A percentile compares a stretch with the other conserved stretches of the same genome.
phyloP scores from a whole-genome alignment of 345 rosid genomes.

The Arabis hirsuta region DNA sequence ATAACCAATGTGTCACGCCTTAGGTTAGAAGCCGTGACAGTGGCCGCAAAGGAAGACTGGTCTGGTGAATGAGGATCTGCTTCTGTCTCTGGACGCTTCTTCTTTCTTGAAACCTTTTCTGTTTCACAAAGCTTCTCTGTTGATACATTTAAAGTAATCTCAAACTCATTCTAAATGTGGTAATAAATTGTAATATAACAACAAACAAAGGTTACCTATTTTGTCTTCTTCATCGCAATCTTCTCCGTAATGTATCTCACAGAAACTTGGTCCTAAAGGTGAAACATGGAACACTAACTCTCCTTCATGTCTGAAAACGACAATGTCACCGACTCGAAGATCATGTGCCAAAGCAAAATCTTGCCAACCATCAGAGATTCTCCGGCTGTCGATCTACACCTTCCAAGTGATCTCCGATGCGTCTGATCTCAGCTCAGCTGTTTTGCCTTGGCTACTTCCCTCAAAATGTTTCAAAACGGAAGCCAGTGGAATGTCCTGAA shows the following conservation, averaged over 20 bases:
- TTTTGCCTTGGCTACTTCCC: background rate
- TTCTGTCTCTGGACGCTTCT: constrained; percentile 11
- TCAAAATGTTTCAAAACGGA: constrained; percentile 26
- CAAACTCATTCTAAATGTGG: background rate
- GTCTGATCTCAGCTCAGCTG: constrained; percentile 38
- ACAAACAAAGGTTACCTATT: background rate
- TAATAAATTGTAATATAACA: background rate
- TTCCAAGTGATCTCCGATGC: constrained; percentile 18
- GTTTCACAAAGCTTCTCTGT: constrained; percentile 16
- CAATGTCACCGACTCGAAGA: constrained; percentile 33
- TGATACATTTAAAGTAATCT: background rate
- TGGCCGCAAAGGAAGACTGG: background rate
- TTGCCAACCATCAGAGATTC: constrained; percentile 34
- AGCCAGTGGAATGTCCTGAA: constrained; percentile 34
- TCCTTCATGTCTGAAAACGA: constrained; percentile 38
- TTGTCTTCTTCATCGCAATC: constrained; percentile 4
- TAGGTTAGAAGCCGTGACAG: constrained; percentile 26
- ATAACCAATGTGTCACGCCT: constrained; percentile 21
- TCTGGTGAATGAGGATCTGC: background rate
- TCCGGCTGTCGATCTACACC: constrained; percentile 23
- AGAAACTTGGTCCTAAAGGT: constrained; percentile 35
- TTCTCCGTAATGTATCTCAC: constrained; percentile 30
- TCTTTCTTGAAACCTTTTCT: constrained; percentile 5
- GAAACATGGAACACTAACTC: constrained; percentile 32
- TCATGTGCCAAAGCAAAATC: constrained; percentile 22